Evolutionary conservation across 352 stramenopile species (phyloP).

Genomic region (Globisporangium megalacanthum): DNA sequence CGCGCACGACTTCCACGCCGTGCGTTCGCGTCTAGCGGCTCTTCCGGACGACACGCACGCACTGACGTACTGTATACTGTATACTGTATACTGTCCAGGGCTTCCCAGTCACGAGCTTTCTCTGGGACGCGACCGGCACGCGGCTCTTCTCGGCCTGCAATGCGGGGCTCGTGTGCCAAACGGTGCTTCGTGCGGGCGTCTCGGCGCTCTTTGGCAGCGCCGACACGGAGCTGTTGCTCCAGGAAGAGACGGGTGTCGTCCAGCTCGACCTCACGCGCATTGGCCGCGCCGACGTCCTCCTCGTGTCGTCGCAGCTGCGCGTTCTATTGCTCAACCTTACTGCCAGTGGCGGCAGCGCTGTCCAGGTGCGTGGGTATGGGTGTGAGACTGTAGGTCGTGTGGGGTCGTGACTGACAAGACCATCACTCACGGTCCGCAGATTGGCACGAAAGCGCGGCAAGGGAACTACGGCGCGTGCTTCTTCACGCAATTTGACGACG

Average conservation of each 20-base stretch:
- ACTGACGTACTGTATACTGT: too few species aligned
- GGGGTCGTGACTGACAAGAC: not conserved
- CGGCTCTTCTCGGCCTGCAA: conserved; percentile 83
- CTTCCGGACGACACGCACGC: too few species aligned
- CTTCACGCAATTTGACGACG: conserved; percentile 52
- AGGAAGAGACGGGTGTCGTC: conserved; percentile 83
- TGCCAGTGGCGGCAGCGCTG: conserved; percentile 56
- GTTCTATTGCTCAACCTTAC: conserved; percentile 77
- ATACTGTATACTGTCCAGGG: conserved; percentile 19
- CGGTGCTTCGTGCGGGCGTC: conserved; percentile 69
- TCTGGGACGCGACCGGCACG: conserved; percentile 67
- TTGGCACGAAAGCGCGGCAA: conserved; percentile 78
- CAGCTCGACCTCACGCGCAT: conserved; percentile 70
- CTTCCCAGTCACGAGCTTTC: conserved; percentile 74
- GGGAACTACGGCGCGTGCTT: conserved; percentile 82
- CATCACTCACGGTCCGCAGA: conserved; percentile 20
- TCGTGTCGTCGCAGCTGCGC: conserved; percentile 80
- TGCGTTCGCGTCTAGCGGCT: conserved; percentile 12
- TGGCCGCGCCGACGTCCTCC: conserved; percentile 49
- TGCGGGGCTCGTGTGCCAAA: conserved; percentile 71
- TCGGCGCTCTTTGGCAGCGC: conserved; percentile 79
- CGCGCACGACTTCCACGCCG: conserved; percentile 78
- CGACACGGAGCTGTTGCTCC: conserved; percentile 79
- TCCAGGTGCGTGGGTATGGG: conserved; percentile 26
- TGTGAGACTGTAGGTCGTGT: not conserved